phyloP scores from a whole-genome alignment of 164 flowering plant species.

The Santalum album region DNA sequence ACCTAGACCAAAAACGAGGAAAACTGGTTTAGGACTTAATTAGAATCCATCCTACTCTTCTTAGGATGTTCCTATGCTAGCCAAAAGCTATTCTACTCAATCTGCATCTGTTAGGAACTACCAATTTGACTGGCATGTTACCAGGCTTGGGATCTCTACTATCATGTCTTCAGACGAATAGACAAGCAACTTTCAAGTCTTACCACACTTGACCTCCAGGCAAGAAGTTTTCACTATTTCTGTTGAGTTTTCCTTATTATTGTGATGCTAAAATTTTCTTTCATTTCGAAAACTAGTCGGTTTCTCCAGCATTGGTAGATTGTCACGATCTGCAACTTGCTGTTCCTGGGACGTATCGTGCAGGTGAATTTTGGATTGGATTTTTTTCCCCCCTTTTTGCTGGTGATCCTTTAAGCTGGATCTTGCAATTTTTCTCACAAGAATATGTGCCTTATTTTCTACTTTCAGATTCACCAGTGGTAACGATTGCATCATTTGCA shows the following conservation, averaged over 20 bases:
- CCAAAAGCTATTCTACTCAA: too few species aligned
- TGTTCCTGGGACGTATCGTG: constrained; percentile 95
- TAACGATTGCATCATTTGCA: constrained; percentile 86
- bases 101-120: neutral
- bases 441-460: neutral
- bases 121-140: constrained; percentile 3
- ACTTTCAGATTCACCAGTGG: constrained; percentile 65
- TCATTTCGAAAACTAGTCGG: constrained; percentile 47
- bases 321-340: constrained; percentile 91
- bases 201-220: constrained; percentile 91
- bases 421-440: neutral
- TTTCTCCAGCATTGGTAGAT: constrained; percentile 75
- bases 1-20: too few species aligned
- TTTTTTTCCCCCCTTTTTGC: too few species aligned
- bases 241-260: constrained; percentile 9
- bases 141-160: constrained; percentile 99
- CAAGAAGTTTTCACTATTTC: constrained; percentile 15
- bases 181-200: constrained; percentile 94
- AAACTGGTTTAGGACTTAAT: too few species aligned
- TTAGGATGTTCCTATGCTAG: too few species aligned
- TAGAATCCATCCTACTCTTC: too few species aligned
- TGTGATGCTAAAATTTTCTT: constrained; percentile 4
- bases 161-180: constrained; percentile 91
- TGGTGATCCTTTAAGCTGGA: neutral
- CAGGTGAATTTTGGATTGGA: constrained; percentile 36